Percentiles rank a stretch among this genome's conserved stretches.
These are phyloP conservation scores for Tricholomella constricta DNA, from an alignment of 768 basidiomycete genomes.

Conservation along the genomic window DNA sequence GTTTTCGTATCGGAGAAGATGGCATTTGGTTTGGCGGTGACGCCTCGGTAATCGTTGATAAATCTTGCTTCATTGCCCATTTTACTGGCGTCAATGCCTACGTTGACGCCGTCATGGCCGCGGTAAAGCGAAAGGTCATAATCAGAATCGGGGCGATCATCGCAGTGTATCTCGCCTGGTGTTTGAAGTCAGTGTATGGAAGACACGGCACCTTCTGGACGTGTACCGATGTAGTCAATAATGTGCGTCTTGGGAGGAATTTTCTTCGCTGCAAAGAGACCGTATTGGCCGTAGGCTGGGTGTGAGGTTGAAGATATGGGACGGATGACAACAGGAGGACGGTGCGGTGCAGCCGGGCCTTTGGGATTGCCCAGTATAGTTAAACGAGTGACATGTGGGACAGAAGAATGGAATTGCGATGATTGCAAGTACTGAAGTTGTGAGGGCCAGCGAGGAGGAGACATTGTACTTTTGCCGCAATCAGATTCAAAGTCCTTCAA, in stretches of 20 bases:
- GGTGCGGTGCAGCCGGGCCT: slow-evolving; percentile 6
- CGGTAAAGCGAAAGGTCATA: slow-evolving; percentile 87
- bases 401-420: slow-evolving; percentile 58
- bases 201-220: background rate
- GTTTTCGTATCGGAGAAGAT: slow-evolving; percentile 62
- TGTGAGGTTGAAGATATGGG: slow-evolving; percentile 56
- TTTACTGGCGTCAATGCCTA: slow-evolving; percentile 75
- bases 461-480: too few relatives aligned
- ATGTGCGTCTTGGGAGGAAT: slow-evolving; percentile 69
- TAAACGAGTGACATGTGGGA: slow-evolving; percentile 43
- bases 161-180: slow-evolving; percentile 78
- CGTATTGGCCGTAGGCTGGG: slow-evolving; percentile 78
- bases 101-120: slow-evolving; percentile 52
- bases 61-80: slow-evolving; percentile 90
- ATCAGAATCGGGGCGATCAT: slow-evolving; percentile 72
- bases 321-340: slow-evolving; percentile 54
- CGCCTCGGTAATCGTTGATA: slow-evolving; percentile 87
- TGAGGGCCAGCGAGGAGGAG: slow-evolving; percentile 40
- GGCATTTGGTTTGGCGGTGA: slow-evolving; percentile 69
- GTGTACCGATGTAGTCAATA: slow-evolving; percentile 67
- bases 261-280: slow-evolving; percentile 77
- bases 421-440: slow-evolving; percentile 55
- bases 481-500: too few relatives aligned
- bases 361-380: slow-evolving; percentile 33
- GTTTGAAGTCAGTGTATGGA: slow-evolving; percentile 8